A percentile compares a stretch with the other conserved stretches of the same genome.
Conservation (phyloP, 2,329 filamentous ascomycete species). For the Curvularia sp. region DNA sequence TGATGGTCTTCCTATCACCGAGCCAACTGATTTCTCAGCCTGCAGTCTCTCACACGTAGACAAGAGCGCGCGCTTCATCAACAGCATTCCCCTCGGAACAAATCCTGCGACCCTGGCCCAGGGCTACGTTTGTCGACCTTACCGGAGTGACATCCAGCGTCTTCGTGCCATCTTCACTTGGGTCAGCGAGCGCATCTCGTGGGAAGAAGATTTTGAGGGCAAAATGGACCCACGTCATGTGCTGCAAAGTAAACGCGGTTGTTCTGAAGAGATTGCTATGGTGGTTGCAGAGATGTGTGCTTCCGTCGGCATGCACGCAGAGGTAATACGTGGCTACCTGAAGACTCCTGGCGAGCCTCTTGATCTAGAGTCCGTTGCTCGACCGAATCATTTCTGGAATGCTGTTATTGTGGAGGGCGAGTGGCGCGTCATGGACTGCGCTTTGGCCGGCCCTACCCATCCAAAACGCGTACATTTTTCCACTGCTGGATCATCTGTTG, state of each 20-base stretch:
- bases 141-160: slow-evolving; percentile 91
- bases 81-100: slow-evolving; percentile 79
- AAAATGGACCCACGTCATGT: slow-evolving; percentile 82
- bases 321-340: slow-evolving; percentile 87
- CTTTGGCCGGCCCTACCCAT: slow-evolving; percentile 88
- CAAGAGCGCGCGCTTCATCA: slow-evolving; percentile 92
- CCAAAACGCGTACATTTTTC: slow-evolving; percentile 81
- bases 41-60: slow-evolving; percentile 88
- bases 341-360: slow-evolving; percentile 80
- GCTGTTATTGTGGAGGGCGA: slow-evolving; percentile 89
- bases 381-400: slow-evolving; percentile 98
- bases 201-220: slow-evolving; percentile 95
- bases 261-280: slow-evolving; percentile 85
- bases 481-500: slow-evolving; percentile 69
- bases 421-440: slow-evolving; percentile 96
- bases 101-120: slow-evolving; percentile 85
- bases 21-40: slow-evolving; percentile 79
- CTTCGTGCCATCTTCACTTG: slow-evolving; percentile 95
- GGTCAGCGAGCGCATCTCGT: slow-evolving; percentile 92
- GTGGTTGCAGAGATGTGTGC: slow-evolving; percentile 93
- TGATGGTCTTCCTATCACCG: slow-evolving; percentile 80
- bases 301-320: slow-evolving; percentile 85
- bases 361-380: slow-evolving; percentile 81
- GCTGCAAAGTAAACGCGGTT: slow-evolving; percentile 82
- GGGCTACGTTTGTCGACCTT: slow-evolving; percentile 90